Conservation (phyloP, 2,329 filamentous ascomycete genomes). For the Ophiostoma quercus region DNA sequence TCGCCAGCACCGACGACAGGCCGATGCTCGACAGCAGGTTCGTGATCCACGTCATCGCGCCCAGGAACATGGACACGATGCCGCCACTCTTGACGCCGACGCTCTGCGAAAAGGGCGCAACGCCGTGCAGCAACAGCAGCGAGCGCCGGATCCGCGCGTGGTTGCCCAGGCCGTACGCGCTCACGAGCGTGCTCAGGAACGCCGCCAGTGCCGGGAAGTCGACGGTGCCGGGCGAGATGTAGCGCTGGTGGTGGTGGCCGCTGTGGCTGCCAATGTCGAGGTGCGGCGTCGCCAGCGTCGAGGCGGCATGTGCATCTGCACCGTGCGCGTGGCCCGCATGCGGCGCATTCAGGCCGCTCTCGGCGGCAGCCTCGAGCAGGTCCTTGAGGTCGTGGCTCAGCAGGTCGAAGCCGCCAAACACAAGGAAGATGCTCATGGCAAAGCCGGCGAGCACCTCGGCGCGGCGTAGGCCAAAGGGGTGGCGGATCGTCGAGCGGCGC, state of each 20-base stretch:
- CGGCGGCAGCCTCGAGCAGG: slow-evolving; percentile 59
- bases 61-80: not conserved
- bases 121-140: slow-evolving; percentile 46
- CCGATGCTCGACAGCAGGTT: slow-evolving; percentile 10
- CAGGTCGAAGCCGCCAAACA: slow-evolving; percentile 96
- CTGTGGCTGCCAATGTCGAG: slow-evolving; percentile 61
- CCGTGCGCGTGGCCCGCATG: slow-evolving; percentile 46
- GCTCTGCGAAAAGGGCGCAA: slow-evolving; percentile 5
- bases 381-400: slow-evolving; percentile 93
- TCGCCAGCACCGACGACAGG: slow-evolving; percentile 81
- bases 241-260: slow-evolving; percentile 31
- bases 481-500: slow-evolving; percentile 84
- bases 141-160: slow-evolving; percentile 87
- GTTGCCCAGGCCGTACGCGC: slow-evolving; percentile 81
- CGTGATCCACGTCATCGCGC: slow-evolving; percentile 60
- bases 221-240: slow-evolving; percentile 66
- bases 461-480: slow-evolving; percentile 89
- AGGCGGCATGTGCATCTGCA: slow-evolving; percentile 34
- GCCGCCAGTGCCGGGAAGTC: slow-evolving; percentile 78
- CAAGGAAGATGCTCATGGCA: slow-evolving; percentile 87
- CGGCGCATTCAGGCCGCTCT: slow-evolving; percentile 38
- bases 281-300: slow-evolving; percentile 40
- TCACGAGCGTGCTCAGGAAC: slow-evolving; percentile 75
- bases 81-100: slow-evolving; percentile 8
- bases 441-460: slow-evolving; percentile 93